Evolutionary conservation across 345 rosid species (phyloP), one percentile per base, ranked within the genome.

Genomic region (Noccaea caerulescens): DNA sequence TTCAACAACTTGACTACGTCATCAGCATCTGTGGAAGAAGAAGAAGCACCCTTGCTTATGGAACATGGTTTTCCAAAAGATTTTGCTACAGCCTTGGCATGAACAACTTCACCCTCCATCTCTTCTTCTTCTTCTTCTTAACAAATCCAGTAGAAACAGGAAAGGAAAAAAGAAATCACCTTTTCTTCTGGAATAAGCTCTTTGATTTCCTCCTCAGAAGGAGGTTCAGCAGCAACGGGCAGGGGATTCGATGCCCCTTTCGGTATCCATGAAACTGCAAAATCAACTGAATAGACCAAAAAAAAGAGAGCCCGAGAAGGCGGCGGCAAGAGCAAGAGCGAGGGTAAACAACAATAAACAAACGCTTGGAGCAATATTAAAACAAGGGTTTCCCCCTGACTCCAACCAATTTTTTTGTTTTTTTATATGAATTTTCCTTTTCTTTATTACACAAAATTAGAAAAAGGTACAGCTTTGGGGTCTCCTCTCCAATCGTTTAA

Each of bases 261-360:
- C 25, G 96, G 96, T 13, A 91, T 77, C 97, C 96, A 91, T 69
- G 93, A 82, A 4, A 91, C 65, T 18, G 92, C 77, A 13, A 18
- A 18, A 18, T 18, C 20, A 18, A 18, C 20, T 0, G 20, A 18
- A 18, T 18, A 18, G 20, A 18, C 0, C 20, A 0, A 18, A 18
- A 18, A 18, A 18, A 18, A 18, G 1, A 18, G 1, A 18, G 1
- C 23, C 23, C 23, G 23, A 20, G 23, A 16, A 16, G 18, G 18
- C 18, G 18, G 18, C 18, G 0, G 0, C 18, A 16, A 16, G 18
- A 16, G 18, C 18, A 16, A 16, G 18, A 16, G 18, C 18, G 18
- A 16, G 18, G 18, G 18, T 16, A 16, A 16, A 16, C 18, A 16
- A 16, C 18, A 16, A 16, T 16, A 16, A 16, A 16, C 18, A 16